Base-by-base conservation (phyloP, 116 monocot genomes). In the Trichopus zeylanicus region DNA sequence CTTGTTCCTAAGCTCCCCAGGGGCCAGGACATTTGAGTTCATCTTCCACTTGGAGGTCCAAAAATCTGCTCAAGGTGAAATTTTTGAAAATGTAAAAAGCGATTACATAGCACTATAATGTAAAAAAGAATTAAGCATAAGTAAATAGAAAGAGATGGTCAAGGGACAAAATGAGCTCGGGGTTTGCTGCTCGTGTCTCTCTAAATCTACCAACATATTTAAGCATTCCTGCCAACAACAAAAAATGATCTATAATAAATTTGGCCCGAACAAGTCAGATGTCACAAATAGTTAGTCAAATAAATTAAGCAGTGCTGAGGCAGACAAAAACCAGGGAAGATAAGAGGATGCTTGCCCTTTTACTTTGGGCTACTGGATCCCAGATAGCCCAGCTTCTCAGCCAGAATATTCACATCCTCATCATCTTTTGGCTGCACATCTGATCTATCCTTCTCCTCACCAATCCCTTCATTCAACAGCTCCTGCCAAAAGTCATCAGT, bases 401-500 rank as follows among this genome's bases (percentile, higher is more conserved):
- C 75, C 60, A 73, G 67, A 13, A 62, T 39, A 35, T 74, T 63
- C 54, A 71, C 66, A 60, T 82, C 68, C 30, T 65, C 53, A 26
- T 10, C 59, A 23, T 33, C 58, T 37, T 20, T 29, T 13, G 13
- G 60, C 46, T 59, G 60, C 0, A 37, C 20, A n/a, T 72, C 68
- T n/a, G 48, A 25, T 35, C 26, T 27, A 63, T 46, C 53, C 26
- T 62, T 65, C 56, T n/a, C n/a, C n/a, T 81, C 82, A 5, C 60
- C 58, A 48, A 83, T 59, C 6, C 78, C 76, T 62, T 85, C 75
- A 37, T 74, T 78, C 55, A 98, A 21, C 52, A 98, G 55, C 53
- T 98, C 82, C 62, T 80, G 75, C 98, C 91, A 98, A 29, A 98
- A 91, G 18, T 85, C 80, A 13, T 91, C 82, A 22, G 80, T 91